These are phyloP conservation scores for Leccinum longicurvipes DNA, from an alignment of 768 basidiomycete species.

Conservation along the genomic window DNA sequence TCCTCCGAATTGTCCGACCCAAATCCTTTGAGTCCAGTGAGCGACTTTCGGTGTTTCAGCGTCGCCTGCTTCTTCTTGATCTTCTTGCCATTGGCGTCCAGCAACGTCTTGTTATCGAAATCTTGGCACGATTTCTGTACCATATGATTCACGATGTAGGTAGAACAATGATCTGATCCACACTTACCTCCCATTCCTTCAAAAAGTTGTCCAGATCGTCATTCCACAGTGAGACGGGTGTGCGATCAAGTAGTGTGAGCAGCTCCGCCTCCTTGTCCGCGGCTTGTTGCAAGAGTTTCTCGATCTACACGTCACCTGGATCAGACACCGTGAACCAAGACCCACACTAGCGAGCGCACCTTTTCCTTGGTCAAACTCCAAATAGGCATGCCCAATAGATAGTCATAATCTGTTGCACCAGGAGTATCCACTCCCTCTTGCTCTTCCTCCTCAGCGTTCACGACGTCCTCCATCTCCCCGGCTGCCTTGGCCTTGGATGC, in stretches of 20 bases:
- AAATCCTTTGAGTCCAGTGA: slow-evolving; percentile 38
- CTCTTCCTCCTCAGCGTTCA: slow-evolving; percentile 48
- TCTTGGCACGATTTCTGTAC: slow-evolving; percentile 38
- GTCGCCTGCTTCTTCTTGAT: slow-evolving; percentile 57
- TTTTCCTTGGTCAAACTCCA: slow-evolving; percentile 93
- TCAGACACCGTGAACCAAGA: slow-evolving; percentile 4
- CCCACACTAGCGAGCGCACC: slow-evolving; percentile 37
- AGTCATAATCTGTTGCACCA: slow-evolving; percentile 75
- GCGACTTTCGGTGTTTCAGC: slow-evolving; percentile 52
- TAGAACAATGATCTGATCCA: not conserved
- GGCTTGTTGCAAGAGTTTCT: slow-evolving; percentile 76
- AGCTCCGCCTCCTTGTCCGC: slow-evolving; percentile 82
- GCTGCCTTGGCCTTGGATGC: slow-evolving; percentile 60
- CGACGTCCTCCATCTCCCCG: slow-evolving; percentile 60
- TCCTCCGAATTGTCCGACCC: slow-evolving; percentile 45
- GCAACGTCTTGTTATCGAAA: slow-evolving; percentile 43
- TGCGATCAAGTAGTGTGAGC: slow-evolving; percentile 68
- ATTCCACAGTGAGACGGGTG: slow-evolving; percentile 86
- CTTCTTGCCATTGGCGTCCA: slow-evolving; percentile 49
- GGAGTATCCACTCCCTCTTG: slow-evolving; percentile 42
- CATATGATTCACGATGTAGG: slow-evolving; percentile 2
- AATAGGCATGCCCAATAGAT: slow-evolving; percentile 92
- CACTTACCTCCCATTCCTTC: slow-evolving; percentile 77
- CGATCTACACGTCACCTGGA: slow-evolving; percentile 52
- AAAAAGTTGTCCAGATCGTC: slow-evolving; percentile 82